Percentiles rank a stretch among this genome's conserved stretches.
Evolutionary conservation across 306 rosid species (phyloP).

Genomic region (Dryas octopetala): DNA sequence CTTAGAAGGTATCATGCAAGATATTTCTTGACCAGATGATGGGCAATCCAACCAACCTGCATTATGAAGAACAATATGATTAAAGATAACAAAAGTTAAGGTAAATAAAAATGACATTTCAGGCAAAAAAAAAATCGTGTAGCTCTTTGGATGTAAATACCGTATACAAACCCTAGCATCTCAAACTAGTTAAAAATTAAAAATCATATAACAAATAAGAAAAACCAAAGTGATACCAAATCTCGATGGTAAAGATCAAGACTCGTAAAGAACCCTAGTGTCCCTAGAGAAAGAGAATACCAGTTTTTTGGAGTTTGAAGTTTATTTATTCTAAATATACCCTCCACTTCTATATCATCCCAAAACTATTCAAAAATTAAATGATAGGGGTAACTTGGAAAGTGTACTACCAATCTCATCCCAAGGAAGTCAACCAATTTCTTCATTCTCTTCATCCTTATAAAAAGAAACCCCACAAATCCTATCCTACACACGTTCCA

Average conservation of each 20-base stretch:
- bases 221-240: neutral
- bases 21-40: constrained; percentile 73
- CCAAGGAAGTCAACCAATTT: neutral
- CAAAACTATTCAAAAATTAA: neutral
- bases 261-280: neutral
- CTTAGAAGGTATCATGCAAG: constrained; percentile 91
- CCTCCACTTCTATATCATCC: constrained; percentile 1
- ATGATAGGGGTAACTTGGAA: neutral
- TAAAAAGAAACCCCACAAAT: neutral
- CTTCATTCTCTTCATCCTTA: neutral
- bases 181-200: neutral
- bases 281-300: neutral
- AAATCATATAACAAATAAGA: neutral
- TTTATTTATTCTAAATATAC: neutral
- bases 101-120: neutral
- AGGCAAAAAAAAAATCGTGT: neutral
- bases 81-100: constrained; percentile 2
- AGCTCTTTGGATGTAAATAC: neutral
- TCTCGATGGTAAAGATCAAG: neutral
- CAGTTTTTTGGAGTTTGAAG: neutral
- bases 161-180: neutral
- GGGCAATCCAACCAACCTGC: constrained; percentile 99
- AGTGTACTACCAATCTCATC: neutral
- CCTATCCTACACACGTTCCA: neutral
- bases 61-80: constrained; percentile 26